Percentiles rank a stretch among this genome's conserved stretches.
phyloP scores from a whole-genome alignment of 2,329 filamentous ascomycete genomes.

The Passalora sequoiae region DNA sequence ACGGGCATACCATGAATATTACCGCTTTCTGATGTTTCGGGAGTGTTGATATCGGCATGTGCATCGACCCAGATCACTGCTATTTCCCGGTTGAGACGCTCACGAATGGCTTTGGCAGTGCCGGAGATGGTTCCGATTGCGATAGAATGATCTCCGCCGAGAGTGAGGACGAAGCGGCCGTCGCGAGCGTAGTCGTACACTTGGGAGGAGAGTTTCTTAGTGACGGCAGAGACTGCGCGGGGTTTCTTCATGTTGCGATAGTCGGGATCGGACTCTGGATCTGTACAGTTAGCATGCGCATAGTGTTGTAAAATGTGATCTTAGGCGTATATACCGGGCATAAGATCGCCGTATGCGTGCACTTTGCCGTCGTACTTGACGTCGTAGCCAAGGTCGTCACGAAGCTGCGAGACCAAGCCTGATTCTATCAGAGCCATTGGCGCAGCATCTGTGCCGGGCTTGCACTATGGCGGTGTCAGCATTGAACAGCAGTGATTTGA shows the following conservation, averaged over 20 bases:
- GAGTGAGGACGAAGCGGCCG: conserved; percentile 82
- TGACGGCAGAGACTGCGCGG: conserved; percentile 77
- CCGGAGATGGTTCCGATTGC: conserved; percentile 91
- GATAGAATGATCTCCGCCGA: conserved; percentile 94
- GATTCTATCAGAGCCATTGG: conserved; percentile 83
- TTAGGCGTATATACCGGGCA: conserved; percentile 45
- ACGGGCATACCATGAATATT: conserved; percentile 99
- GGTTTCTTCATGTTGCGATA: conserved; percentile 94
- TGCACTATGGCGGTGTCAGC: conserved; percentile 55
- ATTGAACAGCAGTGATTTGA: conserved; percentile 7
- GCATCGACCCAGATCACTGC: conserved; percentile 99
- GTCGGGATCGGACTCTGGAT: conserved; percentile 60
- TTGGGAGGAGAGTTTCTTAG: conserved; percentile 69
- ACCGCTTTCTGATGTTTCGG: conserved; percentile 80
- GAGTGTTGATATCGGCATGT: conserved; percentile 95
- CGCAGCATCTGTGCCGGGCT: conserved; percentile 84
- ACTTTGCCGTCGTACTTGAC: conserved; percentile 78
- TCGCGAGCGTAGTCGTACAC: conserved; percentile 80
- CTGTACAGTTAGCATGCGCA: background rate
- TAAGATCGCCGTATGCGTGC: conserved; percentile 72
- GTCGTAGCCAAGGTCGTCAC: conserved; percentile 80
- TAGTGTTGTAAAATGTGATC: background rate
- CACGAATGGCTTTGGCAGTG: conserved; percentile 76
- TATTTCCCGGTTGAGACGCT: conserved; percentile 75
- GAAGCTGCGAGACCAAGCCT: conserved; percentile 77